These are phyloP conservation scores for Nicotiana benthamiana DNA, from an alignment of 257 asterid genomes.

Conservation along the genomic window DNA sequence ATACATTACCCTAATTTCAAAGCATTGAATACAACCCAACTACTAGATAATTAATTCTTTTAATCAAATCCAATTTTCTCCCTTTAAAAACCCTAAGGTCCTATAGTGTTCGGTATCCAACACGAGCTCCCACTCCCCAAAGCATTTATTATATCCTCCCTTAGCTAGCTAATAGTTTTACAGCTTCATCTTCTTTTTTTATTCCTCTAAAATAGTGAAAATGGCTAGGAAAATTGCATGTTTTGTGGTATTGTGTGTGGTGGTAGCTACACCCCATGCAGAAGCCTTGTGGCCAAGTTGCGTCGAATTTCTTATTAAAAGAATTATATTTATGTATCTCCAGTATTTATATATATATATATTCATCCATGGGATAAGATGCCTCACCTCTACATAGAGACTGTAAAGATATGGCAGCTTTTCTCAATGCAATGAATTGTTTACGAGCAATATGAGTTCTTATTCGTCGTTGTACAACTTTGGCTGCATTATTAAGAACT, in stretches of 20 bases:
- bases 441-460: conserved; percentile 76
- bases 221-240: not conserved
- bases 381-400: conserved; percentile 79
- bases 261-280: conserved; percentile 15
- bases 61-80: not conserved
- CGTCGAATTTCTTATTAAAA: no score
- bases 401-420: conserved; percentile 67
- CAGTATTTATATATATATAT: no score
- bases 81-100: not conserved
- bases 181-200: not conserved
- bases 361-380: not conserved
- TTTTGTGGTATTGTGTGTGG: conserved; percentile 11
- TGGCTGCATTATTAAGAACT: conserved; percentile 83
- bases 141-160: not conserved
- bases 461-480: conserved; percentile 67
- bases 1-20: not conserved
- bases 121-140: not conserved
- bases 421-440: conserved; percentile 49
- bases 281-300: conserved; percentile 35
- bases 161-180: not conserved
- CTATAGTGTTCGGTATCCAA: not conserved
- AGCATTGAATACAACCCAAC: not conserved
- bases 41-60: not conserved
- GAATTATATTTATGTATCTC: no score
- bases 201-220: not conserved